Conservation (phyloP, 78 protist genomes). For the Pigoraptor vietnamica region DNA sequence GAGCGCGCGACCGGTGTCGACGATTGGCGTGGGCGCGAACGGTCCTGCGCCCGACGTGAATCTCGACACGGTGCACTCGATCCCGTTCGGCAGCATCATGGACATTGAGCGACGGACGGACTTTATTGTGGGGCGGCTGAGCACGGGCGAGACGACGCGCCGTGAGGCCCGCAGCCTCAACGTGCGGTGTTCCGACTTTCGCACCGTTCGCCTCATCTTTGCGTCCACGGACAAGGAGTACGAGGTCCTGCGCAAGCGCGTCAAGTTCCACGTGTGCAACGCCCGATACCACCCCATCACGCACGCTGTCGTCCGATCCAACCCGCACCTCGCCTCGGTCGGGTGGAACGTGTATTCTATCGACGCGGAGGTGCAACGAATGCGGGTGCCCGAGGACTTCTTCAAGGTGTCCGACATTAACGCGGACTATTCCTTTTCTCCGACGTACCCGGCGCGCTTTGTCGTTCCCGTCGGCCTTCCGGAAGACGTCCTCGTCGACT, state of each 20-base stretch:
- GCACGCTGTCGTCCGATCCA: neutral
- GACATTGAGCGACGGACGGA: neutral
- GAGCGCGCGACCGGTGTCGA: neutral
- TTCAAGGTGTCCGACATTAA: slow-evolving; percentile 59
- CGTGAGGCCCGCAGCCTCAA: neutral
- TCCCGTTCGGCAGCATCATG: neutral
- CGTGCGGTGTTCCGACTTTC: neutral
- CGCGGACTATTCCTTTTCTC: slow-evolving; percentile 47
- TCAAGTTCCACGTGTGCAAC: neutral
- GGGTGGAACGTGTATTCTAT: neutral
- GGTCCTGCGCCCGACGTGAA: no score
- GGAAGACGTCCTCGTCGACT: slow-evolving; percentile 29
- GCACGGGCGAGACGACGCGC: neutral
- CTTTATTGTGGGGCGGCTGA: neutral
- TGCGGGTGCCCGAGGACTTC: neutral
- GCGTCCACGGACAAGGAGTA: neutral
- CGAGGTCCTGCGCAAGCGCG: neutral
- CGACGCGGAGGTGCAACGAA: slow-evolving; percentile 6
- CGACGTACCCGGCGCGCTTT: slow-evolving; percentile 64
- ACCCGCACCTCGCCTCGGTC: neutral
- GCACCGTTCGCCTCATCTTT: neutral
- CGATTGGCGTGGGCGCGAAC: no score
- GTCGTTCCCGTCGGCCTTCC: slow-evolving; percentile 49
- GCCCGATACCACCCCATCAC: neutral
- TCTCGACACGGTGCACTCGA: neutral